A percentile compares a stretch with the other conserved stretches of the same genome.
Conservation (phyloP, 352 stramenopile genomes). For the Globisporangium spinosum region DNA sequence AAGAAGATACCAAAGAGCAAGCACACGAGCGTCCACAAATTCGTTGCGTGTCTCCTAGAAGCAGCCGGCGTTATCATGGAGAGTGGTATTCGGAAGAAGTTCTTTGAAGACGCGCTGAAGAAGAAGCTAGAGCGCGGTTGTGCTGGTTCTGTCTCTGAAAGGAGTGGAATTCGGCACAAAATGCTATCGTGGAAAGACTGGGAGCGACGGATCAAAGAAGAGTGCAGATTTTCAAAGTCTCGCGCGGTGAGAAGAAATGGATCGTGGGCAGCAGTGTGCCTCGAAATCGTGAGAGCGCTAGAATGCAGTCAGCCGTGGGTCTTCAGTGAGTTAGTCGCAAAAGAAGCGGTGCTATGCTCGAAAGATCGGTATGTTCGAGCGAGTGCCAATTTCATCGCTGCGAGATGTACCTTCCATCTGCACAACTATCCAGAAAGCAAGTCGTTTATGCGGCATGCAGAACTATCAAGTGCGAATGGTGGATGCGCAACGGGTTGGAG, state of each 20-base stretch:
- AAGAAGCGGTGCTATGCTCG: constrained; percentile 24
- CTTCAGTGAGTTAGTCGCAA: constrained; percentile 25
- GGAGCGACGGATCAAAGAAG: constrained; percentile 23
- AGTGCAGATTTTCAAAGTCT: neutral
- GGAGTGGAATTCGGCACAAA: neutral
- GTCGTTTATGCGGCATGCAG: constrained; percentile 30
- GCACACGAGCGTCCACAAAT: constrained; percentile 43
- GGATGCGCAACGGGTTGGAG: constrained; percentile 10
- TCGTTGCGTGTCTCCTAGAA: constrained; percentile 35
- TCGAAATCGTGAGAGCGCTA: constrained; percentile 33
- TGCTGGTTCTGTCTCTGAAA: constrained; percentile 12
- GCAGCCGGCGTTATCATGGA: constrained; percentile 34
- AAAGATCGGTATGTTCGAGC: constrained; percentile 25
- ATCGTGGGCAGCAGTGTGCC: constrained; percentile 36
- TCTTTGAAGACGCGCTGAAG: constrained; percentile 19
- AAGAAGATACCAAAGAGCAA: constrained; percentile 31
- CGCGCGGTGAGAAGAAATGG: constrained; percentile 23
- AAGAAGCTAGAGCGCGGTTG: constrained; percentile 18
- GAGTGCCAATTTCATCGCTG: constrained; percentile 30
- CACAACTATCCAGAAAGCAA: constrained; percentile 22
- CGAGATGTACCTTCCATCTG: constrained; percentile 19
- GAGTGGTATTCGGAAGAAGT: constrained; percentile 29
- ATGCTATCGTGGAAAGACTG: constrained; percentile 32
- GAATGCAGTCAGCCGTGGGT: constrained; percentile 37
- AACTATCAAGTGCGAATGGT: neutral